Conservation (phyloP, 2,329 filamentous ascomycete species). For the Stagonosporopsis rhizophila region DNA sequence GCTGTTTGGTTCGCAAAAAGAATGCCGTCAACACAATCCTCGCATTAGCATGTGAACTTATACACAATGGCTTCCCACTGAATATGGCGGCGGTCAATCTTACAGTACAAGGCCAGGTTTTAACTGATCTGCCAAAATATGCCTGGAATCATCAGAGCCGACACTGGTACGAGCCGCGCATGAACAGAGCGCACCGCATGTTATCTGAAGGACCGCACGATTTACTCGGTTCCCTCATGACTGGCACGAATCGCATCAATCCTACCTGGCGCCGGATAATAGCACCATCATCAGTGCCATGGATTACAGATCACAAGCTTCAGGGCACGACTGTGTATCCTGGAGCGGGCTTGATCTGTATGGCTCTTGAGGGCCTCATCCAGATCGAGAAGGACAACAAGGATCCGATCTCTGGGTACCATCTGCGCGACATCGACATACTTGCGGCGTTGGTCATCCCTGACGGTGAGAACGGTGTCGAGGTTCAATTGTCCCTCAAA, state of each 20-base stretch:
- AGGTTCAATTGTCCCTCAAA: slow-evolving; percentile 25
- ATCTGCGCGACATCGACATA: slow-evolving; percentile 30
- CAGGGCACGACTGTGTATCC: slow-evolving; percentile 26
- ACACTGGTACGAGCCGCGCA: slow-evolving; percentile 38
- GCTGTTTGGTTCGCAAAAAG: slow-evolving; percentile 20
- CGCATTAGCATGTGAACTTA: background rate
- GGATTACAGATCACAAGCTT: slow-evolving; percentile 20
- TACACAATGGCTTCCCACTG: slow-evolving; percentile 9
- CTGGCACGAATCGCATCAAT: slow-evolving; percentile 22
- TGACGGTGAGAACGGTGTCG: slow-evolving; percentile 33
- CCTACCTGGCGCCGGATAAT: slow-evolving; percentile 30
- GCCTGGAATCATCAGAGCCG: slow-evolving; percentile 43
- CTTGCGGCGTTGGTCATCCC: slow-evolving; percentile 30
- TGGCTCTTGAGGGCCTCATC: slow-evolving; percentile 15
- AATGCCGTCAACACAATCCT: slow-evolving; percentile 23
- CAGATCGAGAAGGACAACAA: slow-evolving; percentile 2
- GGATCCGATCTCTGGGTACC: slow-evolving; percentile 9
- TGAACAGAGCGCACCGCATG: slow-evolving; percentile 28
- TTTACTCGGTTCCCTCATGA: slow-evolving; percentile 26
- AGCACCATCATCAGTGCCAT: slow-evolving; percentile 19
- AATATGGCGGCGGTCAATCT: slow-evolving; percentile 23
- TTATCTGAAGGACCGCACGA: slow-evolving; percentile 19
- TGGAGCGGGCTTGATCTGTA: slow-evolving; percentile 6
- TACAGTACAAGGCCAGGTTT: background rate
- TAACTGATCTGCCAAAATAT: slow-evolving; percentile 41